Percentiles rank a stretch among this genome's conserved stretches.
phyloP scores from a whole-genome alignment of 495 filamentous ascomycete species.

The Talaromyces adpressus region DNA sequence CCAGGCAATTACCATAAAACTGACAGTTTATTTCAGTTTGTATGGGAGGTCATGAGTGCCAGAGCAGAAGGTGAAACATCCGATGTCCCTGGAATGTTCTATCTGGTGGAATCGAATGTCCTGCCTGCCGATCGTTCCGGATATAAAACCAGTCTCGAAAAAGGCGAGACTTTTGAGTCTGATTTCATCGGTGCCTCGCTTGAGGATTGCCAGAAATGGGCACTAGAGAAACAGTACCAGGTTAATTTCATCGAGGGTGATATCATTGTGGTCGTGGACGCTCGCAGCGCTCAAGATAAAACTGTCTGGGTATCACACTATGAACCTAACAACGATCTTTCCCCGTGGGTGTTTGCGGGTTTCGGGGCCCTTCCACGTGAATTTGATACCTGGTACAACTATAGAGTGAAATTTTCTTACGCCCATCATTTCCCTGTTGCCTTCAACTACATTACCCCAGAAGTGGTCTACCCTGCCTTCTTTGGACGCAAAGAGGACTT shows the following conservation, averaged over 20 bases:
- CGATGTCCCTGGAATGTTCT: neutral
- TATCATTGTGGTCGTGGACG: conserved; percentile 11
- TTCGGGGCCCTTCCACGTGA: conserved; percentile 11
- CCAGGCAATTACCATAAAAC: conserved; percentile 3
- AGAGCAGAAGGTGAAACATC: neutral
- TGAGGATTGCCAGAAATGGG: conserved; percentile 13
- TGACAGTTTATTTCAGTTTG: neutral
- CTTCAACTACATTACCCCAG: neutral
- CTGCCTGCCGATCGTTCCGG: neutral
- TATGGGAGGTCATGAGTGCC: conserved; percentile 1
- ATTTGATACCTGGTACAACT: conserved; percentile 10
- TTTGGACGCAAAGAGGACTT: conserved; percentile 15
- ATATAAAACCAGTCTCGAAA: neutral
- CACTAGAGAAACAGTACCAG: conserved; percentile 10
- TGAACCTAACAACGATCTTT: neutral
- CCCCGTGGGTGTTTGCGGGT: conserved; percentile 6
- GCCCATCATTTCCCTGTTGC: conserved; percentile 1
- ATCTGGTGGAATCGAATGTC: conserved; percentile 3
- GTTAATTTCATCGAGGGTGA: conserved; percentile 10
- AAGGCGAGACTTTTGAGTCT: conserved; percentile 11
- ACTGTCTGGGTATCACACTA: conserved; percentile 10
- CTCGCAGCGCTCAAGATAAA: conserved; percentile 11
- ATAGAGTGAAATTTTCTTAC: conserved; percentile 9
- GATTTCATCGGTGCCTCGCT: conserved; percentile 11
- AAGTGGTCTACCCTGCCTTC: conserved; percentile 10